Percentiles rank a stretch among this genome's conserved stretches.
Conservation (phyloP, 2,329 filamentous ascomycete species). For the Nigrospora oryzae region DNA sequence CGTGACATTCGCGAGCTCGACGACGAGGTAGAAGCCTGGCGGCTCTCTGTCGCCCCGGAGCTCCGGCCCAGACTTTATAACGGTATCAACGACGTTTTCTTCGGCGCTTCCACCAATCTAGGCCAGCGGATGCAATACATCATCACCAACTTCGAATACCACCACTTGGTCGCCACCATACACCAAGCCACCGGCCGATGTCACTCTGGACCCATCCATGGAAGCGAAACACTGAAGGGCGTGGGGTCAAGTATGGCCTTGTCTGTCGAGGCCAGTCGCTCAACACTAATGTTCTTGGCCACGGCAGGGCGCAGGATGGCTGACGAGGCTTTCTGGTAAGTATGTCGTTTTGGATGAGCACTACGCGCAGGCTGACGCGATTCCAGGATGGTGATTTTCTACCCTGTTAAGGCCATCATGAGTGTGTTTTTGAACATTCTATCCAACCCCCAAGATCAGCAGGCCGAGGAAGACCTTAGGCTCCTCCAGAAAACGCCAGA, state of each 20-base stretch:
- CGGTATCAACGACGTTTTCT: no score
- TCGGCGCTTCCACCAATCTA: constrained; percentile 3
- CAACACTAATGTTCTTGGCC: constrained; percentile 39
- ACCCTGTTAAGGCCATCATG: constrained; percentile 45
- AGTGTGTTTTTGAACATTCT: constrained; percentile 48
- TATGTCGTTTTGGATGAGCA: not conserved
- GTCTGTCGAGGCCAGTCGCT: constrained; percentile 46
- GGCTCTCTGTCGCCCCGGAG: constrained; percentile 33
- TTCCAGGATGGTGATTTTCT: constrained; percentile 45
- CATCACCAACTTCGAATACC: constrained; percentile 44
- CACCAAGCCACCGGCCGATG: constrained; percentile 47
- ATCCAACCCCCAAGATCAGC: constrained; percentile 32
- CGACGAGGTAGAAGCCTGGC: constrained; percentile 47
- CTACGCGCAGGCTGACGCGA: constrained; percentile 8
- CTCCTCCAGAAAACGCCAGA: constrained; percentile 32
- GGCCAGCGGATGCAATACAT: constrained; percentile 37
- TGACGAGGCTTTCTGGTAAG: constrained; percentile 41
- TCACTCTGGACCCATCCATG: constrained; percentile 26
- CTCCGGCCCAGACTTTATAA: constrained; percentile 29
- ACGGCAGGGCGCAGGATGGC: constrained; percentile 31
- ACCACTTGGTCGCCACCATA: constrained; percentile 45
- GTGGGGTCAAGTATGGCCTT: constrained; percentile 44
- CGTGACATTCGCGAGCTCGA: constrained; percentile 47
- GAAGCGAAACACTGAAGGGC: constrained; percentile 29
- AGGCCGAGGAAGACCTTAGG: constrained; percentile 34